Evolutionary conservation across 148 eudicot species (phyloP).

Genomic region (Rhododendron ovatum): DNA sequence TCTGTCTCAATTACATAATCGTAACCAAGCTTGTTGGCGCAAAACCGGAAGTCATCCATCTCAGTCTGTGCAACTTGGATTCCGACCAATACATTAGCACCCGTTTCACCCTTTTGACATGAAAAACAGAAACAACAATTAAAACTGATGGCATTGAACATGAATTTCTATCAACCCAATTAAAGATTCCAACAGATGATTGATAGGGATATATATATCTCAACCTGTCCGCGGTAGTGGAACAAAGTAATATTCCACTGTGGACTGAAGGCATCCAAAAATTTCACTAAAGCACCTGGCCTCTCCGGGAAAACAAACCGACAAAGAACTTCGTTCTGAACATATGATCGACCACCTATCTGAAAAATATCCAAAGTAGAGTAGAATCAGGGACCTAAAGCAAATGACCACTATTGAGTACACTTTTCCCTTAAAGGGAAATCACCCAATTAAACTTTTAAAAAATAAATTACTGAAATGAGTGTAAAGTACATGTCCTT

Average conservation of each 20-base stretch:
- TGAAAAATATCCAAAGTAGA: slow-evolving; percentile 21
- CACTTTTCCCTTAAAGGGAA: background rate
- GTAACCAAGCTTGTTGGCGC: slow-evolving; percentile 68
- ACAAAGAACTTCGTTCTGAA: slow-evolving; percentile 74
- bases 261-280: slow-evolving; percentile 83
- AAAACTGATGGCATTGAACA: background rate
- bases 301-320: slow-evolving; percentile 90
- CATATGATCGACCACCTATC: slow-evolving; percentile 79
- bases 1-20: slow-evolving; percentile 48
- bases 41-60: slow-evolving; percentile 47
- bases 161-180: background rate
- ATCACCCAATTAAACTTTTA: background rate
- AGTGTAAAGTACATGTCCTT: background rate
- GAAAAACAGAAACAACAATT: background rate
- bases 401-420: background rate
- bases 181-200: background rate
- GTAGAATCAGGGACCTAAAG: background rate
- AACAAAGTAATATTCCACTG: slow-evolving; percentile 94
- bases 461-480: background rate
- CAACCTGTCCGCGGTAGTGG: slow-evolving; percentile 90
- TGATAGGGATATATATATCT: slow-evolving; percentile 2
- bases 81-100: slow-evolving; percentile 92
- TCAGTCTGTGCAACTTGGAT: slow-evolving; percentile 66
- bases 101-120: slow-evolving; percentile 68
- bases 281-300: slow-evolving; percentile 84